Base-by-base conservation (phyloP, 805 yeast genomes). In the Schizosaccharomyces lindneri region DNA sequence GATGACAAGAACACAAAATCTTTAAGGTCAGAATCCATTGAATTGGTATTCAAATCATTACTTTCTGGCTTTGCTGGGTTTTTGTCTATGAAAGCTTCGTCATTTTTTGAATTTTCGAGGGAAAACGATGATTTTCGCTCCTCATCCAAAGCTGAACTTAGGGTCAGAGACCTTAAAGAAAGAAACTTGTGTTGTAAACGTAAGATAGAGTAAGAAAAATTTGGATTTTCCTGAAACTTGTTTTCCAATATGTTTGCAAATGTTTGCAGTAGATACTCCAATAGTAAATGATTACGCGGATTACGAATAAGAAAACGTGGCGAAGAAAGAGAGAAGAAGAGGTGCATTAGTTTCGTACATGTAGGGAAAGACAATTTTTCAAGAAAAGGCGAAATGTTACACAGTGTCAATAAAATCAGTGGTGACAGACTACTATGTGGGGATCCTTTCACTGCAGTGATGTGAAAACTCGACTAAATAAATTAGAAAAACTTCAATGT, bases 311-410 rank as follows among this genome's bases (percentile, higher is more conserved):
- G 59, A 57, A 65, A 66, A n/a, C 65, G 59, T 6, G 68, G 68
- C 4, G 66, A 60, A 9, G 68, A 63, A 43, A 70, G 48, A 5
- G 64, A 60, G 2, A 62, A 51, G 32, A 68, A 63, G 19, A 70
- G 62, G 32, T 69, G 68, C 60, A 71, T 62, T 31, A 71, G 55
- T 21, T 65, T 63, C 9, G 69, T 62, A 27, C 72, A 65, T 1
- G 72, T 66, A 1, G 64, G 61, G 36, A 68, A 68, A 4, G 70
- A 65, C 24, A 71, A 64, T 55, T 66, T 64, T 11, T 65, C 55
- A 7, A 70, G 61, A 59, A 65, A 68, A 2, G 70, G 72, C 13
- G 73, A 68, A 11, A 70, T 59, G 61, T 71, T 71, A 61, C 63
- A 68, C 27, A 70, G 64, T 29, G 67, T 63, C 21, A 67, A 70